Conservation (phyloP, 257 asterid species). For the Petunia axillaris region DNA sequence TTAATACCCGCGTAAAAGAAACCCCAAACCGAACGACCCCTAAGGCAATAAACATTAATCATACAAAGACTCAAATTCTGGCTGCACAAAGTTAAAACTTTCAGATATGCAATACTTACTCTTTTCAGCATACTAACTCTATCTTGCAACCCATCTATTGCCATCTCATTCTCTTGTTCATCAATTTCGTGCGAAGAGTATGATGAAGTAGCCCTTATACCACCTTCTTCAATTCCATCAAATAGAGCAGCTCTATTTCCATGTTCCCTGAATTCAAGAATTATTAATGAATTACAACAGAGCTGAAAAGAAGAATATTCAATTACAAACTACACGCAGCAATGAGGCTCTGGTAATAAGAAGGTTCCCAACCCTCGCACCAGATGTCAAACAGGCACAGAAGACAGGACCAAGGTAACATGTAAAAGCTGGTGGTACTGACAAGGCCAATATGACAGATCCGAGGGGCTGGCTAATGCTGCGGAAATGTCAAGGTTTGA, state of each 20-base stretch:
- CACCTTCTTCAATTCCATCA: constrained; percentile 98
- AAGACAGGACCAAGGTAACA: neutral
- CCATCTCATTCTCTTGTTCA: constrained; percentile 89
- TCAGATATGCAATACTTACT: constrained; percentile 41
- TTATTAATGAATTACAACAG: neutral
- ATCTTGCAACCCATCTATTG: constrained; percentile 81
- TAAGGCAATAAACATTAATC: neutral
- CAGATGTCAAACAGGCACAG: neutral
- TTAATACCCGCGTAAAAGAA: too few relatives aligned
- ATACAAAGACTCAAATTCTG: neutral
- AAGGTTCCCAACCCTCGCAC: neutral
- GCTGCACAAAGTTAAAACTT: too few relatives aligned
- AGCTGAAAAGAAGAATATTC: neutral
- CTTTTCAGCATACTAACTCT: constrained; percentile 82
- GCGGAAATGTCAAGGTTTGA: neutral
- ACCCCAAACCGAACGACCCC: too few relatives aligned
- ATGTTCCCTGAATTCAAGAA: constrained; percentile 62
- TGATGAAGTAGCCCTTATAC: constrained; percentile 79
- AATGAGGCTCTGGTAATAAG: neutral
- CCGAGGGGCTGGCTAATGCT: neutral
- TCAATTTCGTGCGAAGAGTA: constrained; percentile 83
- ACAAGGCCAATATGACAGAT: neutral
- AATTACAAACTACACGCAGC: neutral
- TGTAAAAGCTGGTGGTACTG: neutral
- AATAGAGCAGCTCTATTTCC: constrained; percentile 75